Base-by-base conservation (phyloP, 2,329 filamentous ascomycete genomes). In the Alternaria triticina region DNA sequence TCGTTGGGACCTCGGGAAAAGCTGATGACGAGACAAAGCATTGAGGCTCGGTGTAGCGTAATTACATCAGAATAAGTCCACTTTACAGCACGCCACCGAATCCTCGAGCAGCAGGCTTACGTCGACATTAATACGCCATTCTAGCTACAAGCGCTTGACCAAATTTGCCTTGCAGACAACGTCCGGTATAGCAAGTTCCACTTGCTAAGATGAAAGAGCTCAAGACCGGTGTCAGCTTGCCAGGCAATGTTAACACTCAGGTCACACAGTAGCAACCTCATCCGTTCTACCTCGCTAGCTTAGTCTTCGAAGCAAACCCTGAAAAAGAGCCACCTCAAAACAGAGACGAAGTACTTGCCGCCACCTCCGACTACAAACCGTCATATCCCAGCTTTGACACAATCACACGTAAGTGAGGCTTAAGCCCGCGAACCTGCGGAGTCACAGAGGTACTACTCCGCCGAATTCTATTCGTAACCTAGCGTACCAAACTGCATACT, bases 191-290 rank as follows among this genome's bases (percentile, higher is more conserved):
- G 85, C 30, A 85, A 85, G 59, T 67, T 30, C 13, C 51, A 40
- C 20, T 23, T 30, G 7, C 83, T 0, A 86, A 88, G 70, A 88
- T 87, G 86, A 86, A 82, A 3, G 86, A 88, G 67, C 82, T 85
- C 0, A 45, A 63, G 0, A 83, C 82, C 0, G 85, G 86, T 27
- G 79, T 83, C 12, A 85, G 82, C 47, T 84, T 86, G 1, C 86
- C 87, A 0, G 87, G 87, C 3, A 85, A 86, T 62, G 88, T 89
- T 69, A 89, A 89, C 69, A 84, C 83, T 3, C 74, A 89, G 3
- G 79, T 89, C 1, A 84, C 88, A 59, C 89, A 87, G 87, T 87
- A 89, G 66, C 87, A 74, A 23, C 87, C 87, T 11, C 87, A 89
- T 70, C 80, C 84, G 0, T 84, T 88, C 78, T 87, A 86, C 69